Evolutionary conservation across 345 rosid genomes (phyloP), one percentile per base, ranked within the genome.

Genomic region (Corchorus olitorius): DNA sequence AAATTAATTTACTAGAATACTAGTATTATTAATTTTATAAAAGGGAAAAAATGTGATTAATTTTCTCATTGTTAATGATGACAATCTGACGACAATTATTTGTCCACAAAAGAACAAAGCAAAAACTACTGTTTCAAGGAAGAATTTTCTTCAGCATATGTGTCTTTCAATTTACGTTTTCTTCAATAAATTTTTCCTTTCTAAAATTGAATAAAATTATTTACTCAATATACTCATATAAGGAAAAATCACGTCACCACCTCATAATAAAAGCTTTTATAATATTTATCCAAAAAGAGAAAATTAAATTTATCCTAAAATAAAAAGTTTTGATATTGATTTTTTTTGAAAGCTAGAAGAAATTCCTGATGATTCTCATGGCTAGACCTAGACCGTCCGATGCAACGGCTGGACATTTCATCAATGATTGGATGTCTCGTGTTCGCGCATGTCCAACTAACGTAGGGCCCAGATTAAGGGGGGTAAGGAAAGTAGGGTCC

Each of bases 401-500:
- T 45, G 50, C 53, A 45, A 45, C 35, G 4, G 0, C 8, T 4
- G 27, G 50, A 65, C 8, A 50, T 49, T 49, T 49, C 59, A 8
- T 69, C 58, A 50, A 69, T 50, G 73, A 69, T 69, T 50, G 73
- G 73, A 27, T 67, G 45, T 14, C 43, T 49, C 27, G 2, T 4
- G 15, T 45, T 69, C 8, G 14, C 45, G 53, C 50, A 41, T 19
- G 4, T 41, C 70, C 52, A 65, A 50, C 70, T 17, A 65, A 65
- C 50, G 4, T 65, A 41, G 52, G 70, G 46, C 67, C 46, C 67
- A 63, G 5, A 63, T 63, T 4, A 6, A 63, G 10, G 3, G 3
- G 46, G 48, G 20, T 34, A 13, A n/a, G 41, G 41, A 5, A 61
- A 33, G 8, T 13, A 41, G 61, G n/a, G 19, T 48, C 48, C 22